These are phyloP conservation scores for Ascochyta clinopodiicola DNA, from an alignment of 2,329 filamentous ascomycete genomes.

Conservation along the genomic window DNA sequence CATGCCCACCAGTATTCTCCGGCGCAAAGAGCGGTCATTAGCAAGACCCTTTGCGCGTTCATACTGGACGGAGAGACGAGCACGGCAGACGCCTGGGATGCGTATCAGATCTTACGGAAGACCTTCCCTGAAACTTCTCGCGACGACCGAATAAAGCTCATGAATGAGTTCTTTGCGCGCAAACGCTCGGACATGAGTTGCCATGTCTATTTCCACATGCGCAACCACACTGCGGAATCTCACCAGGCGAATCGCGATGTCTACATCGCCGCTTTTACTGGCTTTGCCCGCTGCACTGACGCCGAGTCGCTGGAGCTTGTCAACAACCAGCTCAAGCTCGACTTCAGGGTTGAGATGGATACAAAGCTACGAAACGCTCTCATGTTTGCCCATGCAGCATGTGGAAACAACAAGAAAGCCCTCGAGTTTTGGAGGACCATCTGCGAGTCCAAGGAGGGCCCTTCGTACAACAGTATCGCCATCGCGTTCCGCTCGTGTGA, in stretches of 20 bases:
- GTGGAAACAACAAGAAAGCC: slow-evolving; percentile 69
- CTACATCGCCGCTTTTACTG: slow-evolving; percentile 80
- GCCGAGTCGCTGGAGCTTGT: slow-evolving; percentile 73
- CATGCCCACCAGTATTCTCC: slow-evolving; percentile 75
- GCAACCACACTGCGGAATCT: slow-evolving; percentile 69
- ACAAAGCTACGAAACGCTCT: slow-evolving; percentile 82
- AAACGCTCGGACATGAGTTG: slow-evolving; percentile 83
- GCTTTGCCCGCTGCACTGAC: slow-evolving; percentile 68
- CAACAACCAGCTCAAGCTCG: slow-evolving; percentile 94
- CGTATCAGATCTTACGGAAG: slow-evolving; percentile 64
- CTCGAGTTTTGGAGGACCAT: slow-evolving; percentile 86
- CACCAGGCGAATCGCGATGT: slow-evolving; percentile 74
- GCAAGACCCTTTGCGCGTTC: slow-evolving; percentile 70
- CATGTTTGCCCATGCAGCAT: slow-evolving; percentile 83
- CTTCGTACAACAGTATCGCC: slow-evolving; percentile 78
- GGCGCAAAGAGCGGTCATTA: slow-evolving; percentile 71
- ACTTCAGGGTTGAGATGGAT: slow-evolving; percentile 76
- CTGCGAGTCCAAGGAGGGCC: slow-evolving; percentile 81
- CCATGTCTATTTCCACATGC: slow-evolving; percentile 92
- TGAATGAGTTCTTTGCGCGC: slow-evolving; percentile 82
- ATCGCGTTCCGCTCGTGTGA: slow-evolving; percentile 84
- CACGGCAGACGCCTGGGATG: slow-evolving; percentile 68
- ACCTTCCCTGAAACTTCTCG: slow-evolving; percentile 69
- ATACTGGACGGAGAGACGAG: slow-evolving; percentile 71
- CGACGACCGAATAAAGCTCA: slow-evolving; percentile 71